These are phyloP conservation scores for Garcileccinum viscosum DNA, from an alignment of 1,284 basidiomycete genomes.

Conservation along the genomic window DNA sequence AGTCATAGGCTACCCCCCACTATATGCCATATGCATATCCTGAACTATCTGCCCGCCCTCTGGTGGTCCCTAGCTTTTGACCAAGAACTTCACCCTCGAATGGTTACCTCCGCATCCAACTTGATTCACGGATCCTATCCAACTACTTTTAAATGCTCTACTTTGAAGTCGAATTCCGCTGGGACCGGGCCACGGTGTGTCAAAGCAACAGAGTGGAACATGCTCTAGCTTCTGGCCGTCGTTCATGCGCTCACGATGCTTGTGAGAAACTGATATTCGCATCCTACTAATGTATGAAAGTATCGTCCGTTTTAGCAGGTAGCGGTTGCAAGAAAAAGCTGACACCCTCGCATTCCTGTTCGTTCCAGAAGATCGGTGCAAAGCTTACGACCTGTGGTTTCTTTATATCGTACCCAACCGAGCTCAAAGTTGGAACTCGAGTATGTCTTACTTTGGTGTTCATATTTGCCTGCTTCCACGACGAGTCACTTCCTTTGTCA, in stretches of 20 bases:
- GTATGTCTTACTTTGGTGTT: neutral
- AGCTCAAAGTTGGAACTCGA: neutral
- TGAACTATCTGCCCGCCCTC: too few relatives aligned
- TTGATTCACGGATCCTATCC: neutral
- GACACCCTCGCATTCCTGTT: neutral
- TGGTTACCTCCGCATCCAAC: neutral
- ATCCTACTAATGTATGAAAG: neutral
- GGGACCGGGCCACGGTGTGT: neutral
- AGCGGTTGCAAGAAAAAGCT: neutral
- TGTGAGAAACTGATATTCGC: neutral
- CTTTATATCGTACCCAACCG: neutral
- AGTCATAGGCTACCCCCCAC: too few relatives aligned
- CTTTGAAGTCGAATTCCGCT: neutral
- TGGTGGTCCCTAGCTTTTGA: neutral
- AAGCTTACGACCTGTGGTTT: neutral
- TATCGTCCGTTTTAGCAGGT: neutral
- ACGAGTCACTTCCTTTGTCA: neutral
- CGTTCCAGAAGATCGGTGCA: neutral
- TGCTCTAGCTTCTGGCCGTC: neutral
- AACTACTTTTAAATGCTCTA: neutral
- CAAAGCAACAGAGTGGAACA: neutral
- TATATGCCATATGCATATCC: too few relatives aligned
- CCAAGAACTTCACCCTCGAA: neutral
- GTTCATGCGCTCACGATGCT: neutral
- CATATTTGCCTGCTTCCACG: neutral